Conservation (phyloP, 2,329 filamentous ascomycete species). For the Onygena corvina region DNA sequence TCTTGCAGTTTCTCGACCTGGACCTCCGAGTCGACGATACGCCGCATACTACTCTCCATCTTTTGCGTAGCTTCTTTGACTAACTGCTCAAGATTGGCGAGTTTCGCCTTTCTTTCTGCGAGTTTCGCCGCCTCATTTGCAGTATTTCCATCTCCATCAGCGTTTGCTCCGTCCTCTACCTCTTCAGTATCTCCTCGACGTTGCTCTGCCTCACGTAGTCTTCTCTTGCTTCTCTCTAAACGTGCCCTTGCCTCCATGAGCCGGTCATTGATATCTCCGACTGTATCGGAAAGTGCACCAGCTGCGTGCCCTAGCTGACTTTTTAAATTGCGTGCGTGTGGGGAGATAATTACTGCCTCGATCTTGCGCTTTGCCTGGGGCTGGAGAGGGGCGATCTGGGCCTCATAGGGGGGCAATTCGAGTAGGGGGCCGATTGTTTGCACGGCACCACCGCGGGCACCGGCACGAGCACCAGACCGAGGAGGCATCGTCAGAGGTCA, state of each 20-base stretch:
- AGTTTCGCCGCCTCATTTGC: conserved; percentile 22
- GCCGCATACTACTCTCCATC: conserved; percentile 47
- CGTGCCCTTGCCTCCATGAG: conserved; percentile 31
- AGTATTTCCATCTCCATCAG: too few species aligned
- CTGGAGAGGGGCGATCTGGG: conserved; percentile 42
- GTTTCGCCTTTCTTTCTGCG: conserved; percentile 29
- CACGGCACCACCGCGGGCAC: not conserved
- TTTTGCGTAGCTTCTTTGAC: conserved; percentile 42
- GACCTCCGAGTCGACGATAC: conserved; percentile 45
- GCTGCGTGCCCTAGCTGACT: conserved; percentile 39
- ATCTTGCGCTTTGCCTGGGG: conserved; percentile 37
- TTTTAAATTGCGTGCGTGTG: conserved; percentile 36
- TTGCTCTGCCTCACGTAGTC: conserved; percentile 9
- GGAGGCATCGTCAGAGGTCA: not conserved
- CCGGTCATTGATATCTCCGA: conserved; percentile 46
- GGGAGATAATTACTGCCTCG: conserved; percentile 32
- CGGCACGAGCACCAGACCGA: not conserved
- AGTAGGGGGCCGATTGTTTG: conserved; percentile 12
- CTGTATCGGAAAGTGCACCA: conserved; percentile 37
- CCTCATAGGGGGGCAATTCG: conserved; percentile 42
- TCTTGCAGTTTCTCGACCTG: conserved; percentile 36
- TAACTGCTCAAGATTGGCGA: conserved; percentile 34
- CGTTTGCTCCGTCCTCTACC: not conserved
- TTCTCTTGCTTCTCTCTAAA: conserved; percentile 21
- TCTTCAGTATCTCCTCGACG: not conserved